These are phyloP conservation scores for Candida sp. DNA, from an alignment of 1,139 yeast species.

Conservation along the genomic window DNA sequence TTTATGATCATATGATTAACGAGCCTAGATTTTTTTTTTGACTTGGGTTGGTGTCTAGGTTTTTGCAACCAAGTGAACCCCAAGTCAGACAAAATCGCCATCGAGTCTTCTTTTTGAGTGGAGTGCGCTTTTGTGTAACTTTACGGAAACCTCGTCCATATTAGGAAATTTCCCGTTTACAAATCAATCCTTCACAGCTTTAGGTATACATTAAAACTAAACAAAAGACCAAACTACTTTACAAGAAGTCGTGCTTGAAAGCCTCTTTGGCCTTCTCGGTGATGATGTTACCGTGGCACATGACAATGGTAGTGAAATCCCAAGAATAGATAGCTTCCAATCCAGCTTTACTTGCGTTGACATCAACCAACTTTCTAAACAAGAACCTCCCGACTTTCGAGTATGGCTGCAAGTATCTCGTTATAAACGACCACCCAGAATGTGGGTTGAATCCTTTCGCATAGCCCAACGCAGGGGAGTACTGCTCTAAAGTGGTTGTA, in stretches of 20 bases:
- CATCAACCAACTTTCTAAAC: conserved; percentile 27
- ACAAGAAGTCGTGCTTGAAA: conserved; percentile 21
- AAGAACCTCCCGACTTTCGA: conserved; percentile 37
- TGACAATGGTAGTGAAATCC: conserved; percentile 54
- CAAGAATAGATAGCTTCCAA: conserved; percentile 39
- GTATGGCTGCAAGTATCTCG: conserved; percentile 43
- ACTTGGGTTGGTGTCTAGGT: neutral
- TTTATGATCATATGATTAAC: neutral
- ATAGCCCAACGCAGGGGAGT: conserved; percentile 49
- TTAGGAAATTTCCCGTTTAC: too few species aligned
- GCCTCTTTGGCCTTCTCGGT: conserved; percentile 44
- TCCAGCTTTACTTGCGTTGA: conserved; percentile 31
- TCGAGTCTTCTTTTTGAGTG: too few species aligned
- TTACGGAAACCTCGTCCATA: too few species aligned
- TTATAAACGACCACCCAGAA: conserved; percentile 40
- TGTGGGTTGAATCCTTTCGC: conserved; percentile 37
- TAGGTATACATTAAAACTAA: neutral
- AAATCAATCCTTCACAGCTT: too few species aligned
- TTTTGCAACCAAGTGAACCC: neutral
- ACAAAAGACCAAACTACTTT: neutral
- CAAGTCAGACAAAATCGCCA: neutral
- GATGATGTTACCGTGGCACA: conserved; percentile 63
- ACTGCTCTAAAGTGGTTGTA: conserved; percentile 29
- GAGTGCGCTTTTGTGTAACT: neutral
- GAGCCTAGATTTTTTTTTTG: neutral